These are phyloP conservation scores for Xylaria grammica DNA, from an alignment of 495 filamentous ascomycete species.

Conservation along the genomic window DNA sequence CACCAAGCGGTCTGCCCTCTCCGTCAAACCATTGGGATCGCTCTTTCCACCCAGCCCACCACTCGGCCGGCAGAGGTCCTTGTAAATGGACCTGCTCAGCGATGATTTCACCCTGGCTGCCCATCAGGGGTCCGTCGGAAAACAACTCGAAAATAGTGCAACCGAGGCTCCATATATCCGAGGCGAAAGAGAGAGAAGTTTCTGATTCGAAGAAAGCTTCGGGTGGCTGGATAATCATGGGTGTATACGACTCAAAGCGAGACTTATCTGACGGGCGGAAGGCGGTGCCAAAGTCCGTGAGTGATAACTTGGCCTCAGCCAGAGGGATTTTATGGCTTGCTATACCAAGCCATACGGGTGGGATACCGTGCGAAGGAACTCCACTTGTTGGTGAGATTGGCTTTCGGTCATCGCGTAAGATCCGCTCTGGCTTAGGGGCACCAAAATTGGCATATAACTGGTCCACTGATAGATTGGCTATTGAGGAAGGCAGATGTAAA, in stretches of 20 bases:
- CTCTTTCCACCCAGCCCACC: conserved; percentile 38
- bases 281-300: conserved; percentile 48
- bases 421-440: conserved; percentile 28
- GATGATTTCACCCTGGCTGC: conserved; percentile 43
- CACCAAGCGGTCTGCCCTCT: conserved; percentile 22
- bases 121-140: conserved; percentile 18
- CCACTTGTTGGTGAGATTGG: conserved; percentile 15
- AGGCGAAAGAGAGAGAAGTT: conserved; percentile 38
- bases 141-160: conserved; percentile 42
- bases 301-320: conserved; percentile 37
- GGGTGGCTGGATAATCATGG: conserved; percentile 37
- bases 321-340: conserved; percentile 27
- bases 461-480: conserved; percentile 38
- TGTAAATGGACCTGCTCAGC: conserved; percentile 45
- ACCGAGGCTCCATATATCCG: conserved; percentile 47
- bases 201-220: conserved; percentile 40
- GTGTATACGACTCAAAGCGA: conserved; percentile 38
- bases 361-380: conserved; percentile 28
- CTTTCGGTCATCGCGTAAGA: conserved; percentile 32
- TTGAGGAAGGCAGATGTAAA: conserved; percentile 41
- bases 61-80: conserved; percentile 37
- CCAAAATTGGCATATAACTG: conserved; percentile 42
- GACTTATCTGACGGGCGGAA: conserved; percentile 37
- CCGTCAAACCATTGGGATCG: conserved; percentile 26
- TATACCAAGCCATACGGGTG: conserved; percentile 33